These are phyloP conservation scores for Cladorrhinum samala DNA, from an alignment of 495 filamentous ascomycete genomes.

Conservation along the genomic window DNA sequence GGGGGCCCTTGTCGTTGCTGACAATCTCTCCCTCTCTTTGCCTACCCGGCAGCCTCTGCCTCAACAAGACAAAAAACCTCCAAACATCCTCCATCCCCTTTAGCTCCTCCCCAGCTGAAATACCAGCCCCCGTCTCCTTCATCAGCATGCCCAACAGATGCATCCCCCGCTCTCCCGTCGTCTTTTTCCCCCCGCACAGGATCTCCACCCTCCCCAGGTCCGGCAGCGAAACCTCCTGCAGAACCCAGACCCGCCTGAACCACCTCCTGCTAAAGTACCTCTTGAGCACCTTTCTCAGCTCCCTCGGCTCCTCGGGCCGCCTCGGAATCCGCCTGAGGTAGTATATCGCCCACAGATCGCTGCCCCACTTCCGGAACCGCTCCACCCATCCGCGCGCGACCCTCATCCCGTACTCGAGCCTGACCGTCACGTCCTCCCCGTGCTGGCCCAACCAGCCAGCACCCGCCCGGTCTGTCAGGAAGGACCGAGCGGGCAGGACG, in stretches of 20 bases:
- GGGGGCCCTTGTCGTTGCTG: neutral
- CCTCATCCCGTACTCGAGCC: neutral
- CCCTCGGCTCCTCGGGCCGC: neutral
- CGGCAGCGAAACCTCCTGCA: slow-evolving; percentile 16
- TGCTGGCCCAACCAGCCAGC: neutral
- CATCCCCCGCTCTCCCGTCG: neutral
- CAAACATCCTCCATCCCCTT: neutral
- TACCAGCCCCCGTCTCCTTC: too few species aligned
- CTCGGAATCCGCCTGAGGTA: neutral
- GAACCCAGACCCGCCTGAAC: slow-evolving; percentile 14
- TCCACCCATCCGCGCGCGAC: neutral
- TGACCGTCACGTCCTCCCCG: neutral
- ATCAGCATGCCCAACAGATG: slow-evolving; percentile 1
- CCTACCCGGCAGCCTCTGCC: neutral
- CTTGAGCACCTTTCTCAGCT: slow-evolving; percentile 1
- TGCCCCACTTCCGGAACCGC: neutral
- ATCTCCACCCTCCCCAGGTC: slow-evolving; percentile 2
- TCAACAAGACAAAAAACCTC: neutral
- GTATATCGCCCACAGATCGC: neutral
- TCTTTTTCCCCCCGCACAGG: slow-evolving; percentile 1
- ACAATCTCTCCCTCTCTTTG: neutral
- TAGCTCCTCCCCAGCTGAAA: neutral
- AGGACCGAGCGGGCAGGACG: neutral
- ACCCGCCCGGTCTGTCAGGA: neutral
- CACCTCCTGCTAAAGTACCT: slow-evolving; percentile 10